These are phyloP conservation scores for Alternaria sp. DNA, from an alignment of 2,329 filamentous ascomycete genomes.

Conservation along the genomic window DNA sequence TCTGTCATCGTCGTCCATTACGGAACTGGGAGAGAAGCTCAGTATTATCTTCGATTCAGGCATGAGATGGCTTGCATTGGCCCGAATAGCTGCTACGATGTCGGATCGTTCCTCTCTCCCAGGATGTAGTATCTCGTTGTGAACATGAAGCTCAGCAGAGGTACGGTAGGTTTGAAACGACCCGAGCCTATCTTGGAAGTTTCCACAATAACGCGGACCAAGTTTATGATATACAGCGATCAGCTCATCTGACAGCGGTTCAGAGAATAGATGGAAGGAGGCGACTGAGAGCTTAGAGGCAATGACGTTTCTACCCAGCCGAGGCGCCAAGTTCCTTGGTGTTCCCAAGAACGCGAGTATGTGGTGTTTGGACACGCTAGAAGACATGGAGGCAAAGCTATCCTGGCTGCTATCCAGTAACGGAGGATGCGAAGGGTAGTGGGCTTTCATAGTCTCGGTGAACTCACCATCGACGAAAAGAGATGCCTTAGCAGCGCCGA, in stretches of 20 bases:
- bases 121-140: slow-evolving; percentile 88
- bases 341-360: slow-evolving; percentile 95
- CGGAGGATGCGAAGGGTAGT: slow-evolving; percentile 81
- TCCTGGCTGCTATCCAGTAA: slow-evolving; percentile 67
- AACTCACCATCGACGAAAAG: slow-evolving; percentile 95
- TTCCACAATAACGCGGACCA: slow-evolving; percentile 89
- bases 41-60: slow-evolving; percentile 82
- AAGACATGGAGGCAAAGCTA: slow-evolving; percentile 73
- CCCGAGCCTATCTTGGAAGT: slow-evolving; percentile 94
- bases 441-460: slow-evolving; percentile 86
- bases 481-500: slow-evolving; percentile 78
- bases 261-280: slow-evolving; percentile 86
- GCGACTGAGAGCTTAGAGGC: slow-evolving; percentile 87
- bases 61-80: slow-evolving; percentile 81
- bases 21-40: slow-evolving; percentile 79
- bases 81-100: slow-evolving; percentile 84
- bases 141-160: slow-evolving; percentile 85
- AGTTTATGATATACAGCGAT: slow-evolving; percentile 89
- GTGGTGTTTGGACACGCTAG: slow-evolving; percentile 63
- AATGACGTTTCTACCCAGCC: slow-evolving; percentile 74
- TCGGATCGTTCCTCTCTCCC: slow-evolving; percentile 92
- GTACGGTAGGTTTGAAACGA: slow-evolving; percentile 96
- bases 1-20: slow-evolving; percentile 80
- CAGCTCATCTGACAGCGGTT: slow-evolving; percentile 87
- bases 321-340: slow-evolving; percentile 81